A percentile compares a stretch with the other conserved stretches of the same genome.
These are phyloP conservation scores for Boletales sp. DNA, from an alignment of 768 basidiomycete species.

Conservation along the genomic window DNA sequence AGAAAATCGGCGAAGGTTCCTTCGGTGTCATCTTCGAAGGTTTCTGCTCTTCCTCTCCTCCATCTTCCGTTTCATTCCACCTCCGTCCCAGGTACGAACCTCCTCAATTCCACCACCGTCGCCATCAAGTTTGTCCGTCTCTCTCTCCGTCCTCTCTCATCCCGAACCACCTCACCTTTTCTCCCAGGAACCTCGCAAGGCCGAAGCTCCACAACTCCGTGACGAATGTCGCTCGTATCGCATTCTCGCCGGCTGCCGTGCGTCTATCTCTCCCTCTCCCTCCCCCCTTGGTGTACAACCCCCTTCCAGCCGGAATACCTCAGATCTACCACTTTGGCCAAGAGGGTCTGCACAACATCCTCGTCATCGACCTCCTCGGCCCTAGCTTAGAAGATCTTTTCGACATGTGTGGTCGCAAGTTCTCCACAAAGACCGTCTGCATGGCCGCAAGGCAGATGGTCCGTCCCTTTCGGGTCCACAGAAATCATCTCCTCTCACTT, in stretches of 20 bases:
- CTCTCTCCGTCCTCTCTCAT: not conserved
- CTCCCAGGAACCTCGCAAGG: slow-evolving; percentile 79
- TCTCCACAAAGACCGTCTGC: slow-evolving; percentile 96
- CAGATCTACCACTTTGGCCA: slow-evolving; percentile 99
- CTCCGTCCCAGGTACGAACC: slow-evolving; percentile 73
- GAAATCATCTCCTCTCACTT: slow-evolving; percentile 4
- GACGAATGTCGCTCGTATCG: slow-evolving; percentile 99
- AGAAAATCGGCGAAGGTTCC: slow-evolving; percentile 98
- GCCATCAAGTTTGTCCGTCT: slow-evolving; percentile 98
- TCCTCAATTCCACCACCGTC: slow-evolving; percentile 97
- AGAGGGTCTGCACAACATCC: slow-evolving; percentile 96
- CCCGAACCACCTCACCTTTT: slow-evolving; percentile 9
- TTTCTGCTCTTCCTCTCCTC: slow-evolving; percentile 23
- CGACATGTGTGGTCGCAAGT: slow-evolving; percentile 98
- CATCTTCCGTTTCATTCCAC: not conserved
- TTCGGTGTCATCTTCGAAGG: slow-evolving; percentile 97
- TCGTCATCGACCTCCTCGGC: slow-evolving; percentile 96
- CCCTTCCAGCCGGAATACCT: slow-evolving; percentile 80
- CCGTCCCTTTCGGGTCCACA: slow-evolving; percentile 16
- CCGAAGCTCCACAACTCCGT: slow-evolving; percentile 95
- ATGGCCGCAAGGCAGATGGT: slow-evolving; percentile 99
- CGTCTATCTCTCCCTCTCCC: slow-evolving; percentile 34
- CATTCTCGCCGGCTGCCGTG: slow-evolving; percentile 85
- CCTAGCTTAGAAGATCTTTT: slow-evolving; percentile 97
- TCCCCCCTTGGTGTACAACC: slow-evolving; percentile 9